Conservation (phyloP, 306 rosid genomes). For the Oxytropis ochrocephala region DNA sequence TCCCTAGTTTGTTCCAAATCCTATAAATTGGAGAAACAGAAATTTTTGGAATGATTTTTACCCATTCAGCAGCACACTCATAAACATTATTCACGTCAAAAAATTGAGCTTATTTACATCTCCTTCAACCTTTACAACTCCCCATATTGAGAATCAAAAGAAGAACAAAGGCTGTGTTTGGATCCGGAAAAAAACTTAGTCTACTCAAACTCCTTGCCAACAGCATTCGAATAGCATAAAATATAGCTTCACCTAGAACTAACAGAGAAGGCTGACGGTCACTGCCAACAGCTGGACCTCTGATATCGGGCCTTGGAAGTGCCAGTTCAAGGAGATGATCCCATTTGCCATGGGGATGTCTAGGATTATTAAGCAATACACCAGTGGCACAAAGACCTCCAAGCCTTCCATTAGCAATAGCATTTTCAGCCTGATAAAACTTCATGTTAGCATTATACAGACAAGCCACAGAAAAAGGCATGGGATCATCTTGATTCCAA, state of each 20-base stretch:
- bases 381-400: constrained; percentile 84
- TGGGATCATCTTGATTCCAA: constrained; percentile 86
- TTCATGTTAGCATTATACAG: constrained; percentile 63
- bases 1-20: constrained; percentile 95
- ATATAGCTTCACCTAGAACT: constrained; percentile 78
- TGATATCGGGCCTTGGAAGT: constrained; percentile 72
- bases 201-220: constrained; percentile 84
- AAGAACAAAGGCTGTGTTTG: constrained; percentile 68
- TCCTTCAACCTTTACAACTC: constrained; percentile 94
- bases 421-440: constrained; percentile 87
- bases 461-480: constrained; percentile 90
- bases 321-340: constrained; percentile 84
- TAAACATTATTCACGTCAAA: constrained; percentile 74
- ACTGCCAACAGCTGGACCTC: constrained; percentile 44
- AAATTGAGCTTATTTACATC: constrained; percentile 79
- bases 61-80: constrained; percentile 94
- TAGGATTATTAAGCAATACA: constrained; percentile 64
- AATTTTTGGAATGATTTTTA: constrained; percentile 65
- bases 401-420: constrained; percentile 78
- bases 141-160: constrained; percentile 88
- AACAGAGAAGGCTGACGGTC: constrained; percentile 55
- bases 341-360: constrained; percentile 94
- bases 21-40: constrained; percentile 85
- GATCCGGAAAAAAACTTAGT: constrained; percentile 48
- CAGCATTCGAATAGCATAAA: constrained; percentile 72